Base-by-base conservation (phyloP, 495 filamentous ascomycete genomes). In the Articulospora tetracladia region DNA sequence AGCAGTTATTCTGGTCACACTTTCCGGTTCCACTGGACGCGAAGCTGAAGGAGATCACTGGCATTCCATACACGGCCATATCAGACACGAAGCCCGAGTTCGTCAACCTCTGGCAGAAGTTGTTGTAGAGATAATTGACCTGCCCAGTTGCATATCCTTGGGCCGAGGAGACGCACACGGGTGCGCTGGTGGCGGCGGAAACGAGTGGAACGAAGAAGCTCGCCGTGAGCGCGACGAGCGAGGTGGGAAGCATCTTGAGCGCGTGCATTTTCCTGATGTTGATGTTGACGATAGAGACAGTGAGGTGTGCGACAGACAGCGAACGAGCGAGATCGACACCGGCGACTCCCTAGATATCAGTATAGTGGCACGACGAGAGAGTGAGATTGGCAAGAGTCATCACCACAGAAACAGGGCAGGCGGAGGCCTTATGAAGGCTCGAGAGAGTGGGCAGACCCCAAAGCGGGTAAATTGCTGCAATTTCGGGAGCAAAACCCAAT, bases 11-110 rank as follows among this genome's bases (percentile, higher is more conserved):
- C 28, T 27, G 23, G 19, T 41, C 26, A 44, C 55, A 58, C 13
- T 3, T 50, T 8, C 23, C 11, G 22, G 54, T 12, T 47, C 22
- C 36, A 44, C 39, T 19, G 19, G 54, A 13, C 1, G 23, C 12
- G 22, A 57, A 57, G 22, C 54, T 48, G 23, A 57, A 47, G 27
- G 55, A 49, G 24, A 48, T 34, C 24, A 48, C 44, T 0, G 55
- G 39, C 20, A 49, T 26, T 11, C 39, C 44, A 49, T 48, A 57
- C 15, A 49, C 53, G 13, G 17, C 24, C 20, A 20, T 23, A 17
- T 55, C 34, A 23, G 53, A 41, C 3, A 26, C 19, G 22, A 55
- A 55, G 20, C n/a, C 25, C 30, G 8, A 6, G 24, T 20, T 34
- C 7, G 55, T 23, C 23, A 58, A 20, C 25, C n/a, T 11, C 24